Evolutionary conservation across 768 basidiomycete genomes (phyloP), one percentile per base, ranked within the genome.

Genomic region (Mycena filopes): DNA sequence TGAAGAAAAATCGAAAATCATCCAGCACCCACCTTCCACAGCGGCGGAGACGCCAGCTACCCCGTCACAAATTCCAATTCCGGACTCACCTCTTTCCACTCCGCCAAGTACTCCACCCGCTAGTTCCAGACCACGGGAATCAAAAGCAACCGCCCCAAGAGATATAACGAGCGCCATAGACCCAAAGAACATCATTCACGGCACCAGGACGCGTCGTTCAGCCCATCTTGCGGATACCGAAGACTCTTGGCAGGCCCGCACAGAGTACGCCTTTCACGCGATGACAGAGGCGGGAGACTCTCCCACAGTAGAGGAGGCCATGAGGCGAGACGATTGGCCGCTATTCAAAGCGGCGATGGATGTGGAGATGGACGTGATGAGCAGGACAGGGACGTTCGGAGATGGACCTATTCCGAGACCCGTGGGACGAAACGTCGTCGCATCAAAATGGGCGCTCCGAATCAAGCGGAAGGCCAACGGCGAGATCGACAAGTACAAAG

Each of bases 401-500:
- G 40, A 75, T 66, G 59, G 66, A 26, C 67, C 71, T 12, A 70
- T 72, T 4, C 36, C 41, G 16, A 55, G 66, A n/a, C 77, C 76
- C 1, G 20, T 18, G 0, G 70, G 64, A 43, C 55, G 66, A 4
- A 72, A 70, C 12, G 54, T 69, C 0, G 71, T 79, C 36, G 72
- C 70, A 12, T 70, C 59, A 18, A 57, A 61, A 46, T 77, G 76
- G 75, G 76, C 75, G 3, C 72, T 72, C 29, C 66, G 67, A 21
- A 67, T 76, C 55, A 84, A 83, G 66, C 68, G 70, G 43, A 74
- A 82, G 55, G 65, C 69, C 4, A 53, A 75, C 33, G 82, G 79
- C 29, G 66, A 63, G 0, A 73, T 82, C 29, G 55, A 65, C 20
- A 62, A 71, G 1, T 74, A 75, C 71, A 80, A 81, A 60, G 77